Percentiles rank a stretch among this genome's conserved stretches.
These are phyloP conservation scores for Torulaspora microellipsoides DNA, from an alignment of 805 yeast genomes.

Conservation along the genomic window DNA sequence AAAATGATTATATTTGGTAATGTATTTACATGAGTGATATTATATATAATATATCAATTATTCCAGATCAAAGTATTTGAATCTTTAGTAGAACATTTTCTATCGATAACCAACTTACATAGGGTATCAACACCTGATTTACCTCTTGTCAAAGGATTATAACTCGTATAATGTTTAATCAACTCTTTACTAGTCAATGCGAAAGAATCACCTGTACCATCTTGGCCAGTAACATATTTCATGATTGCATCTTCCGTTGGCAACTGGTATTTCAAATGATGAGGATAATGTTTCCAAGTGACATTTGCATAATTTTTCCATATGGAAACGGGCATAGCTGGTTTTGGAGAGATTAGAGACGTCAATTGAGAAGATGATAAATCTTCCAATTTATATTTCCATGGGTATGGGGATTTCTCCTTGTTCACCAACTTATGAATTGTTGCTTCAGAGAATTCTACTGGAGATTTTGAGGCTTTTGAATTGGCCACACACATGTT, in stretches of 20 bases:
- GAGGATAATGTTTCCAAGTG: slow-evolving; percentile 43
- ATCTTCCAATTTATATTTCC: slow-evolving; percentile 37
- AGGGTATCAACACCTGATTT: slow-evolving; percentile 25
- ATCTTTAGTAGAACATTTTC: slow-evolving; percentile 20
- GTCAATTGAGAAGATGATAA: slow-evolving; percentile 18
- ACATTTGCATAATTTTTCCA: slow-evolving; percentile 30
- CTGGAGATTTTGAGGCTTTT: slow-evolving; percentile 36
- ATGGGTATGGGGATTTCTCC: slow-evolving; percentile 47
- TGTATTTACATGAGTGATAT: too few relatives aligned
- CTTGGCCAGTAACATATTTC: slow-evolving; percentile 60
- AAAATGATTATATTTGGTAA: too few relatives aligned
- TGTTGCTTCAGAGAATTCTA: slow-evolving; percentile 67
- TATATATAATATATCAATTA: slow-evolving; percentile 1
- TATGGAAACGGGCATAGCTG: slow-evolving; percentile 31
- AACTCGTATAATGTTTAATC: slow-evolving; percentile 49
- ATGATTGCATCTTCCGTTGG: slow-evolving; percentile 68
- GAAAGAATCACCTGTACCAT: slow-evolving; percentile 57
- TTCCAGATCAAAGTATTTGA: slow-evolving; percentile 13
- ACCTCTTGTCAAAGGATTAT: slow-evolving; percentile 22
- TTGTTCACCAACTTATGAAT: slow-evolving; percentile 60
- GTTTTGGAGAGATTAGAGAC: slow-evolving; percentile 30
- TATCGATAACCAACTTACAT: slow-evolving; percentile 18
- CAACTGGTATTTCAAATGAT: slow-evolving; percentile 53
- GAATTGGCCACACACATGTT: slow-evolving; percentile 56
- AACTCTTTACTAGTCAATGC: slow-evolving; percentile 69